These are phyloP conservation scores for Botrytis medusae DNA, from an alignment of 2,329 filamentous ascomycete genomes.

Conservation along the genomic window DNA sequence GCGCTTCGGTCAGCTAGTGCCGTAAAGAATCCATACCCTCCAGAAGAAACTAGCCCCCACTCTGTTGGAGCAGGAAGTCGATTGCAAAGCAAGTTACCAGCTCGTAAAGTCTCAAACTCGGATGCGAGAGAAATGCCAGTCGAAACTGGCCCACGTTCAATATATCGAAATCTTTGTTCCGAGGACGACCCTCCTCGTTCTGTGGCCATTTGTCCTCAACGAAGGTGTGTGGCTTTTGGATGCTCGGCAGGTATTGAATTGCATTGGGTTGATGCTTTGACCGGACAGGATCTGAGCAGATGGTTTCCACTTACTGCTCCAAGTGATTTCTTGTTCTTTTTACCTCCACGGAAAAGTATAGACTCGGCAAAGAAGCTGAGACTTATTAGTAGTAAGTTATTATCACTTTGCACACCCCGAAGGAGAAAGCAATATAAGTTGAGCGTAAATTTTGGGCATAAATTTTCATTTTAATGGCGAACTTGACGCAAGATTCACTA, in stretches of 20 bases:
- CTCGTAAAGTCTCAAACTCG: constrained; percentile 2
- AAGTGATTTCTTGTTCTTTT: constrained; percentile 59
- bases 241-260: constrained; percentile 62
- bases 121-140: constrained; percentile 32
- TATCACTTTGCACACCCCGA: background rate
- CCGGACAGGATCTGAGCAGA: constrained; percentile 50
- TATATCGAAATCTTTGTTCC: constrained; percentile 55
- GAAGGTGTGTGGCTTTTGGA: constrained; percentile 64
- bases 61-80: constrained; percentile 16
- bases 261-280: constrained; percentile 54
- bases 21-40: constrained; percentile 23
- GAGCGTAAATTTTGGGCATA: background rate
- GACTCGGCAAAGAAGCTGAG: constrained; percentile 58
- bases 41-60: constrained; percentile 21
- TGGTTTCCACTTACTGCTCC: constrained; percentile 57
- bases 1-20: constrained; percentile 19
- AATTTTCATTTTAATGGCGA: too few relatives aligned
- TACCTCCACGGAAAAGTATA: constrained; percentile 52
- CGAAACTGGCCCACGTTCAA: constrained; percentile 39
- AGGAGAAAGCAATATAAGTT: background rate
- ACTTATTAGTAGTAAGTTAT: constrained; percentile 55
- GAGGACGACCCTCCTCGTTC: constrained; percentile 63
- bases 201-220: constrained; percentile 64
- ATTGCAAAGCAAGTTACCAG: constrained; percentile 21
- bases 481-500: background rate